These are phyloP conservation scores for Brassica cretica DNA, from an alignment of 345 rosid genomes.

Conservation along the genomic window DNA sequence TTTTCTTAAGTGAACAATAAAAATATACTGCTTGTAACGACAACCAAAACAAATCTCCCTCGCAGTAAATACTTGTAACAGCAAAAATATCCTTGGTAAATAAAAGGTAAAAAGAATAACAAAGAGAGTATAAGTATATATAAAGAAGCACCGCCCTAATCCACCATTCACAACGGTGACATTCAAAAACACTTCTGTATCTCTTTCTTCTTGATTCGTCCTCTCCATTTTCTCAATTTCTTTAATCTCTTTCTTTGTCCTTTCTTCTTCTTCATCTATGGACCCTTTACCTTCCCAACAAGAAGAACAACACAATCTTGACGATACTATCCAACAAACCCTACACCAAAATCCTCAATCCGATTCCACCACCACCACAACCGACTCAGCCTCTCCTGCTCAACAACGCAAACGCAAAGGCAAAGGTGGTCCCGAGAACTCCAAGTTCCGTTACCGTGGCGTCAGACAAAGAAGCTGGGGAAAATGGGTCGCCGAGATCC, in stretches of 20 bases:
- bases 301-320: slow-evolving; percentile 34
- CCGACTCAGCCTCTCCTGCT: slow-evolving; percentile 25
- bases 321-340: slow-evolving; percentile 29
- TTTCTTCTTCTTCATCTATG: slow-evolving; percentile 34
- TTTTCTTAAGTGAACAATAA: background rate
- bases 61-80: background rate
- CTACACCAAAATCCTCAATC: slow-evolving; percentile 25
- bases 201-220: slow-evolving; percentile 44
- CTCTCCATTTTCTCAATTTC: slow-evolving; percentile 31
- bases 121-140: slow-evolving; percentile 32
- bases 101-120: background rate
- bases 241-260: slow-evolving; percentile 36
- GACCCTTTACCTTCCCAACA: slow-evolving; percentile 43
- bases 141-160: slow-evolving; percentile 42
- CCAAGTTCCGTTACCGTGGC: slow-evolving; percentile 65
- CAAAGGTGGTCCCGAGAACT: slow-evolving; percentile 70
- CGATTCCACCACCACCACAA: slow-evolving; percentile 36
- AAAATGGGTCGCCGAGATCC: slow-evolving; percentile 80
- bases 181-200: slow-evolving; percentile 37
- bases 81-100: background rate
- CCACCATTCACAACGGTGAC: slow-evolving; percentile 45
- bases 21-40: background rate
- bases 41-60: background rate
- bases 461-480: slow-evolving; percentile 79
- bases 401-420: slow-evolving; percentile 51